phyloP scores from a whole-genome alignment of 139 green algal species.

The Helicosporidium sp. region DNA sequence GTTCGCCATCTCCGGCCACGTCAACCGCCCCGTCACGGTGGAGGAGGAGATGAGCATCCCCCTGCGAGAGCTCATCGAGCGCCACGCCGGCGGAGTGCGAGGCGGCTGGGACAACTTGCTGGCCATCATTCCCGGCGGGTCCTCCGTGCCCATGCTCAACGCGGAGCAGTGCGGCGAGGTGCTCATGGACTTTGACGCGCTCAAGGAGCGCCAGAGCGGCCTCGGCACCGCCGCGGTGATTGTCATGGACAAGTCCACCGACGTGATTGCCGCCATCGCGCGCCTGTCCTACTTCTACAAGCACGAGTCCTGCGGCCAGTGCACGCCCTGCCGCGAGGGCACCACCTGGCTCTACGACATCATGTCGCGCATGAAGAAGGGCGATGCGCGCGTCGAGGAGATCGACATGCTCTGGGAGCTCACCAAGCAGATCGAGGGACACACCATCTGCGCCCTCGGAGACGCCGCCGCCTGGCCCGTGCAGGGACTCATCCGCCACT shows the following conservation, averaged over 20 bases:
- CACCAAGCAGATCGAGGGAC: slow-evolving; percentile 88
- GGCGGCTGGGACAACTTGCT: slow-evolving; percentile 97
- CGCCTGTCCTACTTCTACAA: slow-evolving; percentile 98
- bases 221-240: slow-evolving; percentile 96
- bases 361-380: slow-evolving; percentile 63
- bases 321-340: slow-evolving; percentile 93
- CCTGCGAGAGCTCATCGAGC: slow-evolving; percentile 87
- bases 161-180: slow-evolving; percentile 69
- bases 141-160: slow-evolving; percentile 77
- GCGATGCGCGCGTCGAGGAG: slow-evolving; percentile 80
- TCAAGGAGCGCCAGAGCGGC: slow-evolving; percentile 65
- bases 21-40: slow-evolving; percentile 93
- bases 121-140: slow-evolving; percentile 90
- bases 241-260: slow-evolving; percentile 95
- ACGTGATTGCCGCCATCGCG: slow-evolving; percentile 88
- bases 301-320: slow-evolving; percentile 62
- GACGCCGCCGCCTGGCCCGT: slow-evolving; percentile 93
- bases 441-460: slow-evolving; percentile 95
- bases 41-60: slow-evolving; percentile 98
- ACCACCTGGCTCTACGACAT: slow-evolving; percentile 75
- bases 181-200: slow-evolving; percentile 94
- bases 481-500: slow-evolving; percentile 88
- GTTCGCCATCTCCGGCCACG: slow-evolving; percentile 94
- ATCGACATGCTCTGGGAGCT: slow-evolving; percentile 95
- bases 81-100: slow-evolving; percentile 77